Conservation (phyloP, 2,329 filamentous ascomycete genomes). For the Beauveria rudraprayagi region DNA sequence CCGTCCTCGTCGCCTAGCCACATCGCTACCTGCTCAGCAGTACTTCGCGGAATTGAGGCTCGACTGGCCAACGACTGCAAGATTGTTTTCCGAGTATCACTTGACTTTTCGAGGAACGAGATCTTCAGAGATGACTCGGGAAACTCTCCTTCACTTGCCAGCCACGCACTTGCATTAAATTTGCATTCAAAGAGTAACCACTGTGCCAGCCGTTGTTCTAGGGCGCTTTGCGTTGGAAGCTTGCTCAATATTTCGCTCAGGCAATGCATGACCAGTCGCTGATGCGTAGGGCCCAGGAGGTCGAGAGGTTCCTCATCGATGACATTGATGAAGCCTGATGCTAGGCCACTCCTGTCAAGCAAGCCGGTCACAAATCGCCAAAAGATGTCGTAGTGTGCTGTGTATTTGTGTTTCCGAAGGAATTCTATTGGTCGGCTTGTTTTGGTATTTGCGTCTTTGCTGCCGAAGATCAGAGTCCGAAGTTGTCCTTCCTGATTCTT, state of each 20-base stretch:
- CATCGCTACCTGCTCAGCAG: too few species aligned
- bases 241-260: slow-evolving; percentile 19
- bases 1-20: too few species aligned
- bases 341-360: not conserved
- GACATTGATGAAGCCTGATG: slow-evolving; percentile 19
- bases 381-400: not conserved
- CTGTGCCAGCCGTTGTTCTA: slow-evolving; percentile 13
- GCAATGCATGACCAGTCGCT: slow-evolving; percentile 29
- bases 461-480: not conserved
- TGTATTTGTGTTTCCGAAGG: not conserved
- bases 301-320: slow-evolving; percentile 27
- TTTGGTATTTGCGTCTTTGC: not conserved
- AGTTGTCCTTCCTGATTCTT: not conserved
- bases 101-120: too few species aligned
- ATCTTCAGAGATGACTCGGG: too few species aligned
- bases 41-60: too few species aligned
- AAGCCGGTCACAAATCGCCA: not conserved
- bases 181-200: slow-evolving; percentile 17
- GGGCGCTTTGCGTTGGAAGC: slow-evolving; percentile 5
- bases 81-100: rapidly evolving
- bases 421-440: not conserved
- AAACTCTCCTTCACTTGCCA: slow-evolving; percentile 15
- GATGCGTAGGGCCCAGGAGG: slow-evolving; percentile 28
- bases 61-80: too few species aligned
- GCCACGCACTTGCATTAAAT: not conserved